Evolutionary conservation across 192 early-diverging fungal species (phyloP).

Genomic region (Backusella parvicylindrica): DNA sequence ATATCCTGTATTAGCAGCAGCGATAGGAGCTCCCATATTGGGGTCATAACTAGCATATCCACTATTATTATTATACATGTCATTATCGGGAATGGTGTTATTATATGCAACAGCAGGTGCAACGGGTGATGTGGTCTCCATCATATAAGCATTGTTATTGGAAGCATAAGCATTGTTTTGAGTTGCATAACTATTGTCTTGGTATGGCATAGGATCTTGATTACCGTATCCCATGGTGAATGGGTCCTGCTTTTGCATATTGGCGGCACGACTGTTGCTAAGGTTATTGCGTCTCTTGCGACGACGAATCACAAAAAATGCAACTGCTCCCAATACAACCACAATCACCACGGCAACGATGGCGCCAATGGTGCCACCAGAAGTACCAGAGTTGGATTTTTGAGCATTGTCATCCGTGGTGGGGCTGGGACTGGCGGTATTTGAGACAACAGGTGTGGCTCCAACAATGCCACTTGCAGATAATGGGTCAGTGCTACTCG

Average conservation of each 20-base stretch:
- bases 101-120: background rate
- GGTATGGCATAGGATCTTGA: background rate
- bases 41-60: background rate
- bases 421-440: background rate
- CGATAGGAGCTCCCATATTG: background rate
- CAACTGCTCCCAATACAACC: constrained; percentile 13
- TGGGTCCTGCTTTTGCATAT: constrained; percentile 14
- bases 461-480: background rate
- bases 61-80: background rate
- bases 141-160: background rate
- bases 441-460: background rate
- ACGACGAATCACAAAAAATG: constrained; percentile 20
- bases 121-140: background rate
- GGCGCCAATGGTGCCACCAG: constrained; percentile 28
- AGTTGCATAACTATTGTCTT: background rate
- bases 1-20: background rate
- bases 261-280: background rate
- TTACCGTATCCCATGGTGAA: constrained; percentile 30
- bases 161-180: background rate
- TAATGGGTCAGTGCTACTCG: background rate
- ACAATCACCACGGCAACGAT: constrained; percentile 26
- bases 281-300: background rate
- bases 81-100: background rate
- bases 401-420: background rate
- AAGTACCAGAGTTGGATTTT: constrained; percentile 5